A percentile compares a stretch with the other conserved stretches of the same genome.
These are phyloP conservation scores for Aspergillus tamarii DNA, from an alignment of 2,329 filamentous ascomycete genomes.

Conservation along the genomic window DNA sequence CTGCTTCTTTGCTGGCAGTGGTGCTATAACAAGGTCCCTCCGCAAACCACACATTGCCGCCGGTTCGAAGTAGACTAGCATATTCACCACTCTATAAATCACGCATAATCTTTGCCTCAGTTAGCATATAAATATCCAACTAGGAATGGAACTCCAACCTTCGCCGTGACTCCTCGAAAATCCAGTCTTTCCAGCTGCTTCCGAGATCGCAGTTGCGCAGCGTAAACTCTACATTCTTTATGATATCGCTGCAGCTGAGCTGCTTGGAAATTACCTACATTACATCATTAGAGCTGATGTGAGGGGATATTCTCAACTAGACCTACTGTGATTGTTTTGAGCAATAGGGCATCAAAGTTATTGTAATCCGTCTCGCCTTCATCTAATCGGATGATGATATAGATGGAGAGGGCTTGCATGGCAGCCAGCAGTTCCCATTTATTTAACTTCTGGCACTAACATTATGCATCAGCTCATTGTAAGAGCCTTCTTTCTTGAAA, in stretches of 20 bases:
- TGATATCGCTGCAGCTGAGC: background rate
- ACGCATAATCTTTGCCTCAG: constrained; percentile 37
- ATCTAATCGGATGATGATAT: constrained; percentile 47
- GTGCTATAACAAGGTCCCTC: constrained; percentile 43
- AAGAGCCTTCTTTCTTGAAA: too few relatives aligned
- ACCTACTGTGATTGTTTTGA: background rate
- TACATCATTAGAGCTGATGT: background rate
- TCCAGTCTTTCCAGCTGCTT: constrained; percentile 1
- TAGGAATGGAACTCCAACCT: background rate
- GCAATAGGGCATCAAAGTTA: constrained; percentile 44
- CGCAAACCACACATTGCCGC: constrained; percentile 40
- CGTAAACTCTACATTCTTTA: too few relatives aligned
- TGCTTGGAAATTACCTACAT: background rate
- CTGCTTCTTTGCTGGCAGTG: constrained; percentile 47
- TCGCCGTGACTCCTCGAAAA: constrained; percentile 3
- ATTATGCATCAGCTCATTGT: background rate
- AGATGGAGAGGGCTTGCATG: constrained; percentile 51
- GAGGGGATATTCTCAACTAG: background rate
- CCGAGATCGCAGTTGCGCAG: background rate
- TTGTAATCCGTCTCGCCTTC: constrained; percentile 52
- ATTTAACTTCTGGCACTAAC: background rate
- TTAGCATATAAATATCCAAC: background rate
- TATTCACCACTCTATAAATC: constrained; percentile 46
- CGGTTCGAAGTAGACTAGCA: constrained; percentile 50
- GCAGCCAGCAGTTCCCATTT: constrained; percentile 45